Conservation (phyloP, 2,329 filamentous ascomycete genomes). For the Neofusicoccum parvum region DNA sequence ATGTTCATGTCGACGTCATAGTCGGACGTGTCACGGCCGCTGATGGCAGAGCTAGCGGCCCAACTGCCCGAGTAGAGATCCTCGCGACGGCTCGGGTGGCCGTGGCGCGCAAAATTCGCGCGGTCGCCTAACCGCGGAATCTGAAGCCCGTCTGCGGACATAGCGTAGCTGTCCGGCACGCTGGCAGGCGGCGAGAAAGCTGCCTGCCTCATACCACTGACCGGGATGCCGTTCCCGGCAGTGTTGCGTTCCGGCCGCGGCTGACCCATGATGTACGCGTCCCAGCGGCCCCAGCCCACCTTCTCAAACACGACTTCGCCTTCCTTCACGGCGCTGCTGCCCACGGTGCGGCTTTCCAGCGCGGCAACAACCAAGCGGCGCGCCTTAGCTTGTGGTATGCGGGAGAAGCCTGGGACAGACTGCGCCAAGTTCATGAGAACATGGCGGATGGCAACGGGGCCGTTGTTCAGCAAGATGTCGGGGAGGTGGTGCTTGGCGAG, state of each 20-base stretch:
- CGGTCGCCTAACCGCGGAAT: constrained; percentile 42
- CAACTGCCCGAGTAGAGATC: constrained; percentile 59
- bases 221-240: constrained; percentile 13
- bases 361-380: constrained; percentile 89
- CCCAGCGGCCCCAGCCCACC: constrained; percentile 96
- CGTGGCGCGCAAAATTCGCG: constrained; percentile 3
- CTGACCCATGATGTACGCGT: constrained; percentile 74
- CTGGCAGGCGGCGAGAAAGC: constrained; percentile 54
- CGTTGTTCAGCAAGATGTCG: constrained; percentile 84
- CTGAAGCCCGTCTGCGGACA: constrained; percentile 48
- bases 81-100: constrained; percentile 22
- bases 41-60: constrained; percentile 71
- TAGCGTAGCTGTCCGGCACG: constrained; percentile 47
- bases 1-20: constrained; percentile 57
- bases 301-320: constrained; percentile 64
- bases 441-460: constrained; percentile 89
- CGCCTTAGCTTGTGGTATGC: constrained; percentile 86
- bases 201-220: constrained; percentile 25
- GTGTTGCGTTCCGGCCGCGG: constrained; percentile 44
- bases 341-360: constrained; percentile 68
- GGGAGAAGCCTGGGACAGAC: constrained; percentile 87
- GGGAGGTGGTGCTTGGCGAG: constrained; percentile 89
- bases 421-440: constrained; percentile 94
- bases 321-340: background rate
- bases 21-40: constrained; percentile 68